Conservation (phyloP, 2,329 filamentous ascomycete species). For the Colletotrichum musae region DNA sequence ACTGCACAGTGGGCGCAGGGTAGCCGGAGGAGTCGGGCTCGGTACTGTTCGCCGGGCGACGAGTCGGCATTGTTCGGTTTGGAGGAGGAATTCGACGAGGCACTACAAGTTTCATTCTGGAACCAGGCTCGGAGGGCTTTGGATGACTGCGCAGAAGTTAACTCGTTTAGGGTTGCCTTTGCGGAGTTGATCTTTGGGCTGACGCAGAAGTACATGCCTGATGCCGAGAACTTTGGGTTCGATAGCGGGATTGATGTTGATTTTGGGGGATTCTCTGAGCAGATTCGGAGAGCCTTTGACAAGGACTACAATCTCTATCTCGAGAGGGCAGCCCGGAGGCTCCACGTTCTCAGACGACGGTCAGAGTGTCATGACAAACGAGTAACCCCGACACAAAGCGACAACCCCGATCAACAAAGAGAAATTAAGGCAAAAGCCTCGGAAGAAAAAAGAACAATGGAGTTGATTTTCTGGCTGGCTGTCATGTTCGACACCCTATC, state of each 20-base stretch:
- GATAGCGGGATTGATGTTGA: background rate
- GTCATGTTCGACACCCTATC: conserved; percentile 73
- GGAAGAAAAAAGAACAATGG: conserved; percentile 60
- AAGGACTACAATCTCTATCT: conserved; percentile 52
- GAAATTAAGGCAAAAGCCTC: fast-evolving
- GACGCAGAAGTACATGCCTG: conserved; percentile 49
- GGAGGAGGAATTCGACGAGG: conserved; percentile 55
- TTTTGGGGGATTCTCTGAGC: background rate
- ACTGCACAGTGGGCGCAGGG: conserved; percentile 65
- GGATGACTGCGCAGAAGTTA: conserved; percentile 52
- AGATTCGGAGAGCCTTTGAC: conserved; percentile 42
- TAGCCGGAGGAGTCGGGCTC: conserved; percentile 45
- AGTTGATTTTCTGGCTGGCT: conserved; percentile 70
- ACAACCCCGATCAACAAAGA: background rate
- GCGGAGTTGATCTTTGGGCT: conserved; percentile 56
- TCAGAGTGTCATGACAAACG: conserved; percentile 44
- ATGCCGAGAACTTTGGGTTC: conserved; percentile 23
- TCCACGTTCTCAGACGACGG: conserved; percentile 54
- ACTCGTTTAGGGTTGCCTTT: conserved; percentile 55
- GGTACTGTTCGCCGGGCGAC: conserved; percentile 30
- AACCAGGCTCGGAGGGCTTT: conserved; percentile 54
- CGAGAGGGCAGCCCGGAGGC: conserved; percentile 56
- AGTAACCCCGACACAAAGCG: background rate
- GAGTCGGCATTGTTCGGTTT: conserved; percentile 16
- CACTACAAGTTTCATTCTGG: conserved; percentile 55